Base-by-base conservation (phyloP, 2,329 filamentous ascomycete genomes). In the Ceratocystis destructans region DNA sequence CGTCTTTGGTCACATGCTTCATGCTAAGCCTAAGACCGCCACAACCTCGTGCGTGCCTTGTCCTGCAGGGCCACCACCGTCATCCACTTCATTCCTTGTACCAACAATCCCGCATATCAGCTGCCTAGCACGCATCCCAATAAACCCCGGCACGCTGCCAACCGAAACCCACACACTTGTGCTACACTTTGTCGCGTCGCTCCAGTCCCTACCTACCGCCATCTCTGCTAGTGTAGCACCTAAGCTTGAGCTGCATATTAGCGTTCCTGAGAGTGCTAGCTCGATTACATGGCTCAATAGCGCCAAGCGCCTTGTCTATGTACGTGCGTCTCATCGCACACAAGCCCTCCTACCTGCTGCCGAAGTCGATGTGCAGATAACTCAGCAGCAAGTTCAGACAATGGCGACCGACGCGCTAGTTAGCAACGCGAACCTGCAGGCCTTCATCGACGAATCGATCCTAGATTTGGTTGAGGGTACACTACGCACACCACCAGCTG, bases 1-100 rank as follows among this genome's bases (percentile, higher is more conserved):
- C 10, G 74, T 75, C 2, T 84, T 84, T 69, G 82, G 82, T 20
- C 78, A 81, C 64, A 69, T 83, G 44, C 75, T 84, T 0, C 78
- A 80, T 68, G 62, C 65, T 5, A 64, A 69, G 25, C 71, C 73
- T 45, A 62, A 67, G 25, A 25, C 15, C 41, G 33, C 64, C 61
- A 33, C 17, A 5, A 15, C 62, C 4, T 25, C 67, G 25, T 65
- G 25, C 20, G 33, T 45, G 45, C 48, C 20, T 33, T 50, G 20
- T 6, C 37, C 20, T 31, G 22, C 33, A 17, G 8, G 28, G 48
- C 61, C 25, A 53, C 64, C 15, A 10, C 22, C 7, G 3, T 33
- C 8, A 12, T 44, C 64, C 46, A 61, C 61, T 22, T 3, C 20
- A 20, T 73, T 79, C 59, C 76, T 84, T 45, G 73, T 75, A 0